Evolutionary conservation across 306 rosid genomes (phyloP), one percentile per base, ranked within the genome.

Genomic region (Glycyrrhiza uralensis): DNA sequence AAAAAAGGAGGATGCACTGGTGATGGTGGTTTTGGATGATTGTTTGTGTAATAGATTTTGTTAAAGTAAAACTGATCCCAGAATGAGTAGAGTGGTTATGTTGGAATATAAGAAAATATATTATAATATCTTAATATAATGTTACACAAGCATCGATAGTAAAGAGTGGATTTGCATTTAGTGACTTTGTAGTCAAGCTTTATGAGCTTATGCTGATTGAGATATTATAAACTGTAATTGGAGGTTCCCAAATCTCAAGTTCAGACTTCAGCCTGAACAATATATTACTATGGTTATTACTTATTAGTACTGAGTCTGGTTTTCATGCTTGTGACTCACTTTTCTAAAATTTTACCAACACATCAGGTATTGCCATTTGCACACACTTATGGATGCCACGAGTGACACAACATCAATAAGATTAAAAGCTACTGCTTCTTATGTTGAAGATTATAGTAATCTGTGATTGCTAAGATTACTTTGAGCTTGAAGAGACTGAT

Each of bases 161-260:
- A n/a, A n/a, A n/a, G n/a, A n/a, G n/a, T n/a, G n/a, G n/a, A 36
- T 46, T 17, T 9, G 47, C 22, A 13, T 52, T 4, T 18, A 39
- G 39, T 60, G 36, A 7, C 29, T 45, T 41, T 66, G 71, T 66
- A 66, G 44, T 28, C 15, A 72, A 46, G 49, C 65, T 50, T 63
- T 33, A 47, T 55, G 26, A n/a, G 41, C 38, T 66, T 66, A 44
- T 56, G 50, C 36, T 12, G 18, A 26, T 44, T 69, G 59, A 17
- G 17, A 49, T 42, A 23, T 20, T 55, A 15, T 39, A 5, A 35
- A 49, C 30, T 74, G 12, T 35, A 44, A 44, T 45, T 33, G 33
- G 15, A 62, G 64, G 55, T 35, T 36, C n/a, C n/a, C n/a, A n/a
- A n/a, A n/a, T n/a, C 22, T 17, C 12, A 17, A 50, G 5, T 57